A percentile compares a stretch with the other conserved stretches of the same genome.
These are phyloP conservation scores for Amanita subjunquillea DNA, from an alignment of 768 basidiomycete genomes.

Conservation along the genomic window DNA sequence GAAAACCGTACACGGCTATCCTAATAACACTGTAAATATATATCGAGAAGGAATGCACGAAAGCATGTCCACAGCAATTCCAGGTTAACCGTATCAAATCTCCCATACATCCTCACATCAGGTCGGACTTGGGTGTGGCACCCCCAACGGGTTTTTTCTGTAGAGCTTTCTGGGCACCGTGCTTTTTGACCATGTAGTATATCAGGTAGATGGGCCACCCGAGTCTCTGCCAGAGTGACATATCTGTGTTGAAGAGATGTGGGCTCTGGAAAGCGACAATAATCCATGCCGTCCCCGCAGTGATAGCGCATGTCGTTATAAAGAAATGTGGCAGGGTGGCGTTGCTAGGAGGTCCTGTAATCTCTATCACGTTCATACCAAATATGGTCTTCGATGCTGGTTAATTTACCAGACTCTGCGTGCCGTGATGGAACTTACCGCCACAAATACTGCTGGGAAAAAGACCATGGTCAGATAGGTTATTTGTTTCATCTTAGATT, in stretches of 20 bases:
- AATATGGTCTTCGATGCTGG: constrained; percentile 32
- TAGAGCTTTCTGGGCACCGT: neutral
- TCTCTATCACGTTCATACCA: constrained; percentile 46
- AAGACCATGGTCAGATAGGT: constrained; percentile 56
- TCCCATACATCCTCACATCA: neutral
- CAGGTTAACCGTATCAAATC: constrained; percentile 19
- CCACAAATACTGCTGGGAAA: constrained; percentile 43
- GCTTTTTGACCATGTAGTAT: neutral
- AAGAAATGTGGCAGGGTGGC: constrained; percentile 34
- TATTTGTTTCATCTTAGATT: constrained; percentile 40
- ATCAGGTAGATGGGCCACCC: constrained; percentile 24
- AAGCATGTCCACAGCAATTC: too few species aligned
- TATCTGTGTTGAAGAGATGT: constrained; percentile 20
- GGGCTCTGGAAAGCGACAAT: constrained; percentile 44
- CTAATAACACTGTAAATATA: too few species aligned
- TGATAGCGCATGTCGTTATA: constrained; percentile 33
- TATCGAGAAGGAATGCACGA: too few species aligned
- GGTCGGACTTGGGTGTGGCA: neutral
- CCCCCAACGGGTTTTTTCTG: neutral
- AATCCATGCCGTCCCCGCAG: constrained; percentile 39
- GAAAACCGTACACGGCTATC: too few species aligned
- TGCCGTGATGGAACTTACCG: constrained; percentile 20
- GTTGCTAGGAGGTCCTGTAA: constrained; percentile 18
- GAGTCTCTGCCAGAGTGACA: constrained; percentile 19
- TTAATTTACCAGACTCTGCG: neutral